Conservation (phyloP, 2,329 filamentous ascomycete genomes). For the Blastomyces silverae region DNA sequence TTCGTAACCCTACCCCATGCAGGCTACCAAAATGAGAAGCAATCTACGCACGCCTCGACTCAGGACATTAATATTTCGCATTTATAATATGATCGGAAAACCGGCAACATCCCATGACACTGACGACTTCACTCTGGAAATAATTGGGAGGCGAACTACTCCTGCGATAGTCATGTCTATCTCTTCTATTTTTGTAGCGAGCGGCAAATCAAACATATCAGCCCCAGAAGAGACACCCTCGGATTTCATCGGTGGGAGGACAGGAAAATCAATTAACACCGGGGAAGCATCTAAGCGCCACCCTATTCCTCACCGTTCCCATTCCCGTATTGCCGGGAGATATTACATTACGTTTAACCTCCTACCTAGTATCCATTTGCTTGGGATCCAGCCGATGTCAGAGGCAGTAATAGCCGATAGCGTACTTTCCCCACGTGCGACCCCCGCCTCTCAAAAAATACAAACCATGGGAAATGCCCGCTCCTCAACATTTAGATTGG, state of each 20-base stretch:
- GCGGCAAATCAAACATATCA: background rate
- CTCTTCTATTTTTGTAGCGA: background rate
- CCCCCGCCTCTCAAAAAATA: background rate
- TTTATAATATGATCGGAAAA: background rate
- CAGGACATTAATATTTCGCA: background rate
- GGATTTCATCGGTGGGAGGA: background rate
- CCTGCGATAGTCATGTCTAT: background rate
- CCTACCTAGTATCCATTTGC: background rate
- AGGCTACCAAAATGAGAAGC: background rate
- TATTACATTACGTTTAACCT: background rate
- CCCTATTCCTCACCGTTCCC: background rate
- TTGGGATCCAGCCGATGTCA: background rate
- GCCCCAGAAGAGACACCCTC: background rate
- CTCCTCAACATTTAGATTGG: background rate
- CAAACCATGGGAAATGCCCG: background rate
- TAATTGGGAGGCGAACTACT: background rate
- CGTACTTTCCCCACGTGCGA: background rate
- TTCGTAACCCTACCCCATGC: background rate
- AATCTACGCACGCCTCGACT: background rate
- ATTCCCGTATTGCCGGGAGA: background rate
- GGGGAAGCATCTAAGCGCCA: background rate
- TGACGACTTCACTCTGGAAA: background rate
- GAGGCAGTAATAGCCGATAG: background rate
- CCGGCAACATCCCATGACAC: background rate
- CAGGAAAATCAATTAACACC: background rate